Conservation (phyloP, 2,329 filamentous ascomycete genomes). For the Metarhizium guizhouense region DNA sequence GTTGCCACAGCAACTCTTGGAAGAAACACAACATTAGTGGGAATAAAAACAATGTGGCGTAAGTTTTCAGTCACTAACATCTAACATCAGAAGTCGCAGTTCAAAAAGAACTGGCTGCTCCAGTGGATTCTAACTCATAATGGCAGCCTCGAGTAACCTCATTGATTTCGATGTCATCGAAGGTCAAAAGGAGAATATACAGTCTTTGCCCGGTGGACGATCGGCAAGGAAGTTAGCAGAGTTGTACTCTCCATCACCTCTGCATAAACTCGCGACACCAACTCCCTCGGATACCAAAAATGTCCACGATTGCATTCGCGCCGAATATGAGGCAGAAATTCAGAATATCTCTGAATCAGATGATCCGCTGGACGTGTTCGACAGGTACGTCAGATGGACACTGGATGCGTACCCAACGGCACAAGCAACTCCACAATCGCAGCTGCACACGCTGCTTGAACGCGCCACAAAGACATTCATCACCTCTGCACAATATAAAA, state of each 20-base stretch:
- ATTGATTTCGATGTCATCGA: constrained; percentile 89
- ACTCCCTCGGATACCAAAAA: constrained; percentile 66
- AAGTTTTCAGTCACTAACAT: not conserved
- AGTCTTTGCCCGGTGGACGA: constrained; percentile 76
- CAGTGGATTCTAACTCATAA: constrained; percentile 24
- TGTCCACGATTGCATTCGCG: constrained; percentile 68
- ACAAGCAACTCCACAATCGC: constrained; percentile 85
- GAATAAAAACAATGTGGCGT: constrained; percentile 4
- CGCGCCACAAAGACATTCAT: constrained; percentile 88
- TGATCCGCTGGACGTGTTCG: constrained; percentile 90
- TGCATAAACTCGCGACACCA: constrained; percentile 49
- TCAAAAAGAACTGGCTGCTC: constrained; percentile 4
- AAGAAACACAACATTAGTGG: not conserved
- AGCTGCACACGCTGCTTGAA: constrained; percentile 80
- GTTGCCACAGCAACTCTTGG: constrained; percentile 9
- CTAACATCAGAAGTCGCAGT: not conserved
- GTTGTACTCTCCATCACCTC: constrained; percentile 61
- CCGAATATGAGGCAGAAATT: constrained; percentile 81
- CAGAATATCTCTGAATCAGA: constrained; percentile 74
- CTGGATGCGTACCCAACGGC: constrained; percentile 90
- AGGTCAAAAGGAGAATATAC: constrained; percentile 95
- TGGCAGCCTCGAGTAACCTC: constrained; percentile 42
- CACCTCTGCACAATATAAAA: constrained; percentile 79
- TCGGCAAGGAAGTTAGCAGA: constrained; percentile 84
- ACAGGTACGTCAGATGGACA: constrained; percentile 96